Conservation (phyloP, 1,139 yeast species). For the Debaryomyces udenii region DNA sequence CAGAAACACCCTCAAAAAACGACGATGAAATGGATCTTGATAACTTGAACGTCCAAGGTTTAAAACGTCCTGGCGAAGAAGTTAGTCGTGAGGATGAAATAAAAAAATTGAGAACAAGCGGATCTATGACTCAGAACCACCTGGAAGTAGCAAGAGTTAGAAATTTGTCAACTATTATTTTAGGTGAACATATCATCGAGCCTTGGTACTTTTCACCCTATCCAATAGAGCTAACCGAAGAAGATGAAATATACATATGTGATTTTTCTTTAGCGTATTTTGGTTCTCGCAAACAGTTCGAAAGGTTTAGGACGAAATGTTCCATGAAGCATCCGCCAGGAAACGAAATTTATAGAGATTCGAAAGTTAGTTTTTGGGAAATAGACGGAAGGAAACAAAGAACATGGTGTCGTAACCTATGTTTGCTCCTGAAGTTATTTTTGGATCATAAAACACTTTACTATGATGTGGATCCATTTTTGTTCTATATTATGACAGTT, state of each 20-base stretch:
- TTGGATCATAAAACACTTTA: conserved; percentile 93
- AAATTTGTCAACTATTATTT: conserved; percentile 71
- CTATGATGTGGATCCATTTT: conserved; percentile 96
- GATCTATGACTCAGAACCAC: conserved; percentile 93
- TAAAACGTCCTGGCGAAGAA: conserved; percentile 66
- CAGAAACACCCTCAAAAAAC: conserved; percentile 28
- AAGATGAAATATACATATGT: conserved; percentile 85
- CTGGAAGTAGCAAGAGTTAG: conserved; percentile 91
- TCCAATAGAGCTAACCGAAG: conserved; percentile 92
- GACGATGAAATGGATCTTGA: conserved; percentile 87
- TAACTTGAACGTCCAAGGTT: conserved; percentile 80
- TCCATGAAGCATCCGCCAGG: conserved; percentile 96
- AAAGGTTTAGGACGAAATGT: conserved; percentile 84
- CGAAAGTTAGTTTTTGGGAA: conserved; percentile 77
- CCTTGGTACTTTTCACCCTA: conserved; percentile 99
- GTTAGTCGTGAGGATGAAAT: conserved; percentile 88
- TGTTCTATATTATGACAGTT: conserved; percentile 92
- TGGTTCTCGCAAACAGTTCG: conserved; percentile 88
- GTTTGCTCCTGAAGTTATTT: conserved; percentile 83
- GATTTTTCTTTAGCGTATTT: conserved; percentile 89
- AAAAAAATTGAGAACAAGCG: conserved; percentile 86
- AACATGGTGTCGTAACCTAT: conserved; percentile 94
- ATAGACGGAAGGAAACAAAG: conserved; percentile 95
- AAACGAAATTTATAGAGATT: conserved; percentile 92
- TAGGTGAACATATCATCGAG: conserved; percentile 91